Evolutionary conservation across 139 green algal species (phyloP), one percentile per base, ranked within the genome.

Genomic region (Edaphochlamys debaryana): DNA sequence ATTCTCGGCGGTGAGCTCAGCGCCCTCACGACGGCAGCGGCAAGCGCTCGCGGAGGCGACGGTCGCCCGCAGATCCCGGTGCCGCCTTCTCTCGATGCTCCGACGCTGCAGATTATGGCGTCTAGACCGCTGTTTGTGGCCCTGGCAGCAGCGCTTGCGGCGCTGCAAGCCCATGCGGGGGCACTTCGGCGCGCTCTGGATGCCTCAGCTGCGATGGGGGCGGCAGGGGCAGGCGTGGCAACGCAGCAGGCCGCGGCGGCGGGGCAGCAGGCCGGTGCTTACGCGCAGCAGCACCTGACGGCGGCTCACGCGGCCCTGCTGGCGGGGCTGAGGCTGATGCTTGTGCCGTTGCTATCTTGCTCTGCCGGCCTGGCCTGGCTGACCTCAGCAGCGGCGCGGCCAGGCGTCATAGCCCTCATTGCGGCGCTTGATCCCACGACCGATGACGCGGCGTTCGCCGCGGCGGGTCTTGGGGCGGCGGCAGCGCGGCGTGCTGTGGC

Each of bases 21-120:
- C n/a, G n/a, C n/a, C n/a, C n/a, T n/a, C 11, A 36, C 37, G 54
- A 1, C 32, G 71, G 45, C 67, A 34, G 67, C 71, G 50, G 20
- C 8, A 38, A 56, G 38, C 72, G 52, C 19, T 0, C 34, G 25
- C 56, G 56, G 37, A 22, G 58, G 4, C 56, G 73, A 80, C n/a
- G 73, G 73, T 2, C 73, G 56, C 11, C 40, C 56, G 29, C 23
- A 30, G 37, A 4, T 82, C 29, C 75, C 75, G 41, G 75, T 73
- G 41, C 62, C 75, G 42, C 75, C 75, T 20, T 32, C 75, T 27
- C 75, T 72, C 0, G 75, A 82, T 42, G 17, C 62, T 60, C 41
- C 62, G 1, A 30, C 50, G n/a, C 40, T 82, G 15, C 75, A 82
- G 75, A 71, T 82, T 11, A 41, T 82, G 7, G 75, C 75, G 8